Conservation (phyloP, 2,329 filamentous ascomycete genomes). For the Neophaeococcomyces aloes region DNA sequence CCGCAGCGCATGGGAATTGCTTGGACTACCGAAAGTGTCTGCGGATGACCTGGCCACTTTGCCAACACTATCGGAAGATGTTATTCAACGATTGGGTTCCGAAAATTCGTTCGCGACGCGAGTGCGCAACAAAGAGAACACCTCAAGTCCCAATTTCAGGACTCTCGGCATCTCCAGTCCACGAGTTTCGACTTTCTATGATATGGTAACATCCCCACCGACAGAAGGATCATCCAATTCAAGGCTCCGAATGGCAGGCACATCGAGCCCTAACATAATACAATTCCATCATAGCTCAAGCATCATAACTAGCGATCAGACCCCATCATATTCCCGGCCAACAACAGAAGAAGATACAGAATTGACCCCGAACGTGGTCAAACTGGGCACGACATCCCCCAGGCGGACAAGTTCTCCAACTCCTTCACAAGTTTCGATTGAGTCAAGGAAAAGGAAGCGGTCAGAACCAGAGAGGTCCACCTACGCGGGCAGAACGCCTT, state of each 20-base stretch:
- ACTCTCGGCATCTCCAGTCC: constrained; percentile 7
- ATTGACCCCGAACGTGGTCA: constrained; percentile 33
- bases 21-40: constrained; percentile 13
- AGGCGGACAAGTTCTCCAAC: constrained; percentile 29
- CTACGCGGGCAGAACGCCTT: constrained; percentile 11
- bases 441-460: constrained; percentile 20
- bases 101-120: constrained; percentile 16
- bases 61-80: constrained; percentile 12
- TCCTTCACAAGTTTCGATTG: constrained; percentile 30
- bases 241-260: constrained; percentile 17
- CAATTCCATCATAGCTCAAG: constrained; percentile 29
- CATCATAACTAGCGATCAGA: constrained; percentile 4
- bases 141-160: constrained; percentile 18
- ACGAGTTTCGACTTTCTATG: constrained; percentile 9
- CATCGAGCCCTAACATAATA: constrained; percentile 34
- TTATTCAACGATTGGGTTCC: constrained; percentile 11
- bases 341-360: constrained; percentile 18
- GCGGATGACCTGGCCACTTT: constrained; percentile 18
- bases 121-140: constrained; percentile 8
- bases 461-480: constrained; percentile 9
- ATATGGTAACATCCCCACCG: constrained; percentile 23
- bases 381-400: constrained; percentile 29
- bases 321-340: neutral
- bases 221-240: constrained; percentile 25
- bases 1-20: constrained; percentile 17